Evolutionary conservation across 495 filamentous ascomycete species (phyloP).

Genomic region (Daldinia vernicosa): DNA sequence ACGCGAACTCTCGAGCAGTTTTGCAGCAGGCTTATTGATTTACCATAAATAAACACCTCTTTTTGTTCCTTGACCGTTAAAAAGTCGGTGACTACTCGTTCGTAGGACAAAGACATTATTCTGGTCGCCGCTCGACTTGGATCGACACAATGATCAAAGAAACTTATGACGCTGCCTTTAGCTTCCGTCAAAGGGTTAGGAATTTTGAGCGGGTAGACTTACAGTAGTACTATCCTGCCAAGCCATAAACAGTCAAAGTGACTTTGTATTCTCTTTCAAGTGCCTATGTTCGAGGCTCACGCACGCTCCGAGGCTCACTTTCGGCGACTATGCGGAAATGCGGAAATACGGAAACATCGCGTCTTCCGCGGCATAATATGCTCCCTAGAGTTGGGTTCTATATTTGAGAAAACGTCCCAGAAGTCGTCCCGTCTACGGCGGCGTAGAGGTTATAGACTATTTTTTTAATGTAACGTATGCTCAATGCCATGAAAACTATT

Average conservation of each 20-base stretch:
- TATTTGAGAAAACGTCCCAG: slow-evolving; percentile 42
- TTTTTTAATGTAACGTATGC: slow-evolving; percentile 43
- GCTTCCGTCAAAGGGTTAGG: slow-evolving; percentile 14
- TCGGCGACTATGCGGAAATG: neutral
- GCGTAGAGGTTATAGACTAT: slow-evolving; percentile 38
- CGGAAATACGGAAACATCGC: neutral
- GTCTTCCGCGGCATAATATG: slow-evolving; percentile 23
- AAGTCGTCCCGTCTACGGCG: slow-evolving; percentile 40
- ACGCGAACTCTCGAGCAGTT: slow-evolving; percentile 7
- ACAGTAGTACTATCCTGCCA: slow-evolving; percentile 1
- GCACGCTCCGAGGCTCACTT: slow-evolving; percentile 12
- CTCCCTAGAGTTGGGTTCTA: slow-evolving; percentile 33
- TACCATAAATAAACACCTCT: slow-evolving; percentile 3
- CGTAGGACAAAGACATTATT: slow-evolving; percentile 35
- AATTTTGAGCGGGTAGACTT: slow-evolving; percentile 20
- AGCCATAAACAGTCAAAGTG: neutral
- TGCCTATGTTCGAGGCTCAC: slow-evolving; percentile 3
- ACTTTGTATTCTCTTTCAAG: slow-evolving; percentile 1
- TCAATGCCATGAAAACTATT: slow-evolving; percentile 45
- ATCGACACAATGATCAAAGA: slow-evolving; percentile 16
- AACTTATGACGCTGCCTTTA: slow-evolving; percentile 25
- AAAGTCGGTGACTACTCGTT: neutral
- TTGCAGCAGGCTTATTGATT: neutral
- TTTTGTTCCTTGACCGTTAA: slow-evolving; percentile 16
- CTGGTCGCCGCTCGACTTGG: slow-evolving; percentile 26